Evolutionary conservation across 2,329 filamentous ascomycete genomes (phyloP).

Genomic region (Bipolaris cookei): DNA sequence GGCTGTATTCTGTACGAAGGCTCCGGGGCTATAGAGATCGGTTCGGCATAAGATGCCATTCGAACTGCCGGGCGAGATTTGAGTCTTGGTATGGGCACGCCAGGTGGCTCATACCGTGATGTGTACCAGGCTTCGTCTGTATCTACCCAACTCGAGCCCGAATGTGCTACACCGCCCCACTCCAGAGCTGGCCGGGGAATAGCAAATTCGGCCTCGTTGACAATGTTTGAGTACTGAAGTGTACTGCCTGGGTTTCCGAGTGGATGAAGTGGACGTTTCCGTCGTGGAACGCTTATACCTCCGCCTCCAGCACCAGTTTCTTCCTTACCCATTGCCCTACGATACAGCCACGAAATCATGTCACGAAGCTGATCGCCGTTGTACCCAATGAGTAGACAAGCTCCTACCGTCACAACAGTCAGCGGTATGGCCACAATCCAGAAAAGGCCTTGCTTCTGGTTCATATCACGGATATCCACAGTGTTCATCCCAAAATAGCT

Average conservation of each 20-base stretch:
- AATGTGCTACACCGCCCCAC: not conserved
- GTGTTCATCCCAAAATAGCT: constrained; percentile 54
- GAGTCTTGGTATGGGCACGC: not conserved
- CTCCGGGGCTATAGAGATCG: no score
- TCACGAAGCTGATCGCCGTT: constrained; percentile 39
- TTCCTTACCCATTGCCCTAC: constrained; percentile 29
- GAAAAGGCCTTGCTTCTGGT: constrained; percentile 48
- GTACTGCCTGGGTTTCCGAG: constrained; percentile 15
- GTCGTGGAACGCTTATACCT: constrained; percentile 36
- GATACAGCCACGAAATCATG: constrained; percentile 13
- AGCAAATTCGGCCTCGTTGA: constrained; percentile 34
- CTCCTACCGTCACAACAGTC: constrained; percentile 33
- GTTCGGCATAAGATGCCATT: not conserved
- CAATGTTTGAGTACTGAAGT: constrained; percentile 19
- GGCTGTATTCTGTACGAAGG: not conserved
- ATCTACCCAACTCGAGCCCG: not conserved
- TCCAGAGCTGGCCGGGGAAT: constrained; percentile 18
- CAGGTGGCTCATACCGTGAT: not conserved
- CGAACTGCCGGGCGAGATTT: not conserved
- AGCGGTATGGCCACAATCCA: constrained; percentile 47
- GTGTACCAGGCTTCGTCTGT: not conserved
- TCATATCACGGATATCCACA: constrained; percentile 51
- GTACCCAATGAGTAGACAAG: constrained; percentile 37
- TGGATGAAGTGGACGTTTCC: constrained; percentile 25
- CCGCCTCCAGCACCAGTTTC: constrained; percentile 17